Evolutionary conservation across 208 protist species (phyloP), one percentile per base, ranked within the genome.

Genomic region (Acanthamoeba castellanii): DNA sequence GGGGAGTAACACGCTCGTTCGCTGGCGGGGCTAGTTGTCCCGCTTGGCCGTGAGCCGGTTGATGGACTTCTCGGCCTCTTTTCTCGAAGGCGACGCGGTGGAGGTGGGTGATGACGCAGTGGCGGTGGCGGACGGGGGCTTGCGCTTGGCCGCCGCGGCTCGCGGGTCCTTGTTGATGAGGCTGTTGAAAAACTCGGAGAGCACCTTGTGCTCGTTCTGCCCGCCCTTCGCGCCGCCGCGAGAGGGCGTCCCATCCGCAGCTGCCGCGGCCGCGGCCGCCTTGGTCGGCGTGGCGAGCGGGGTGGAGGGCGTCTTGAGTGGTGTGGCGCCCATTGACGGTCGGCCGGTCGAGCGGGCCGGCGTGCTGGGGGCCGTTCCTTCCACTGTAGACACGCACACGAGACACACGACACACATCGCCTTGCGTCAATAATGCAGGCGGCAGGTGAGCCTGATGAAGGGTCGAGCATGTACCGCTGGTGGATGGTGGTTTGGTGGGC

Each of bases 131-230:
- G n/a, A n/a, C n/a, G n/a, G n/a, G n/a, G n/a, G n/a, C n/a, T n/a
- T n/a, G n/a, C n/a, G n/a, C n/a, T n/a, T n/a, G n/a, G n/a, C n/a
- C n/a, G n/a, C n/a, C n/a, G n/a, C n/a, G n/a, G n/a, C n/a, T n/a
- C n/a, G n/a, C n/a, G n/a, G n/a, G n/a, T n/a, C n/a, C n/a, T n/a
- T n/a, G n/a, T n/a, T n/a, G 5, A 96, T 95, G 57, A 96, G 82
- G 57, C 87, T 94, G 20, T 74, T 96, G 64, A 96, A 96, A 84
- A 96, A 96, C 37, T 95, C 95, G 47, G 92, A 74, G 16, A 96
- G 82, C n/a, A 95, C 95, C 81, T 88, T 88, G 50, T 88, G 81
- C 45, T 88, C 81, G 81, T 59, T 88, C 25, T 50, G 72, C 20
- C 81, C 37, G n/a, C 72, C 37, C 32, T 59, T 14, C 1, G 25